Base-by-base conservation (phyloP, 257 asterid genomes). In the Gardenia jasminoides region DNA sequence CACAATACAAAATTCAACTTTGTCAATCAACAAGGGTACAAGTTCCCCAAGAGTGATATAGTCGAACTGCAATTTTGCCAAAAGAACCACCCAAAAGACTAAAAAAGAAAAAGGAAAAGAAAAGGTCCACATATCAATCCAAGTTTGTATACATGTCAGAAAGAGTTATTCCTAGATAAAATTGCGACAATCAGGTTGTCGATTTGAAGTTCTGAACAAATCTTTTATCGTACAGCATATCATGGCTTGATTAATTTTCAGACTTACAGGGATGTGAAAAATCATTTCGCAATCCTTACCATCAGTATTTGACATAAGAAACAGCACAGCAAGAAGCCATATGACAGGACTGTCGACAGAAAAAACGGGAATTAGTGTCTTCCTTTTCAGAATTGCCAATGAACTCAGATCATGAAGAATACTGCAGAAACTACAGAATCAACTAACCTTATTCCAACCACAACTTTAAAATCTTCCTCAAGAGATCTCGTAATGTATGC, bases 391-490 rank as follows among this genome's bases (percentile, higher is more conserved):
- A 74, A 54, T 16, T 54, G 33, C 90, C 88, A 43, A 70, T 78
- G 36, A 84, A 75, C 19, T 31, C 31, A 36, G 41, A 36, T 36
- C 41, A 19, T 52, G 19, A 73, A 52, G 47, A 36, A 48, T 39
- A 73, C 26, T 7, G 46, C 41, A 30, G 52, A 56, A 70, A 39
- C 67, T 11, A 11, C 31, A 8, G 47, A 62, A 62, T 62, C n/a
- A 3, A 75, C 85, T 9, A 43, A 94, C 99, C 98, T 94, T 22
- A 94, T 94, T 76, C 98, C 95, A n/a, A 91, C 98, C 1, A 94
- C 98, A 10, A 93, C 96, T 87, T 89, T 94, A 87, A 94, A 94
- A 78, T 94, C 99, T 82, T 93, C 93, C 72, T 94, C 99, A 5
- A 94, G 89, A 44, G 98, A 90, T 85, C 98, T 83, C 30, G 86